A percentile compares a stretch with the other conserved stretches of the same genome.
These are phyloP conservation scores for Fonsecaea multimorphosa DNA, from an alignment of 2,329 filamentous ascomycete genomes.

Conservation along the genomic window DNA sequence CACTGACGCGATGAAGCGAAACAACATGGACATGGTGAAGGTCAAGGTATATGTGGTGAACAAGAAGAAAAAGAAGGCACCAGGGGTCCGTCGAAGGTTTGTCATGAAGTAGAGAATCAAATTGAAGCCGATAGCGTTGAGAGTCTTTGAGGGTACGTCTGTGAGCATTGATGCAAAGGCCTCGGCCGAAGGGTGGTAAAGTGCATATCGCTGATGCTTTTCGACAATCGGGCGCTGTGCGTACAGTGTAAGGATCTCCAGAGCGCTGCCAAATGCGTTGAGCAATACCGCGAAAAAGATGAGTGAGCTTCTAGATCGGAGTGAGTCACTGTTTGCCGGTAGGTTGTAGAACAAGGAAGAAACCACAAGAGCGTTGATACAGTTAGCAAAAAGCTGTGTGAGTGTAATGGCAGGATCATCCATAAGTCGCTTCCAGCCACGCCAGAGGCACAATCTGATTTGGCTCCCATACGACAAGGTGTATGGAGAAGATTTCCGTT, in stretches of 20 bases:
- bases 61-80: conserved; percentile 84
- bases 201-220: conserved; percentile 83
- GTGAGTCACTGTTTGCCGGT: conserved; percentile 60
- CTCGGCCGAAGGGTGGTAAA: conserved; percentile 89
- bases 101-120: conserved; percentile 85
- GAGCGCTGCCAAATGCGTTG: conserved; percentile 67
- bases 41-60: conserved; percentile 68
- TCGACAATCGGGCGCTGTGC: conserved; percentile 90
- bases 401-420: conserved; percentile 68
- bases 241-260: conserved; percentile 76
- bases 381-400: conserved; percentile 65
- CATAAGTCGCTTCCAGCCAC: conserved; percentile 70
- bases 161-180: conserved; percentile 83
- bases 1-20: conserved; percentile 73
- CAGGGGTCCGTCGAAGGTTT: conserved; percentile 74
- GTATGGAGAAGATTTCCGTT: conserved; percentile 56
- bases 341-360: conserved; percentile 72
- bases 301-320: conserved; percentile 69
- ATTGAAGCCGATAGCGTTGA: conserved; percentile 79
- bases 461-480: conserved; percentile 62
- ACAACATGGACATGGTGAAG: conserved; percentile 64
- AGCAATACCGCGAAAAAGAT: conserved; percentile 69
- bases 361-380: conserved; percentile 67
- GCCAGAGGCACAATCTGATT: conserved; percentile 60
- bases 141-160: conserved; percentile 81